Evolutionary conservation across 192 early-diverging fungal species (phyloP).

Genomic region (Kickxella alabastrina): DNA sequence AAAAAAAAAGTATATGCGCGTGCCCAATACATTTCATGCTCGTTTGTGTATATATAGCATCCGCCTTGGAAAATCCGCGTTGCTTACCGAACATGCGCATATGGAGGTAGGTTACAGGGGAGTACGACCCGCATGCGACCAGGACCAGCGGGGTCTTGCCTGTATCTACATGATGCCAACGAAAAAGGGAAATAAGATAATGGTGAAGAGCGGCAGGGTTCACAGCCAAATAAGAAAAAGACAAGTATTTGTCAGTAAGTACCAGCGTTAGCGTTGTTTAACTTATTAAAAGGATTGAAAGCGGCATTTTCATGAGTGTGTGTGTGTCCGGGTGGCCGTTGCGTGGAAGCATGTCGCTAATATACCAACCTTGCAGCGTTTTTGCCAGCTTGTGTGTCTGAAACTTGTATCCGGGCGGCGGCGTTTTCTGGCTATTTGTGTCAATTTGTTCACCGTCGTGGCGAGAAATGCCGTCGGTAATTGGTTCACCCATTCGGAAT

Average conservation of each 20-base stretch:
- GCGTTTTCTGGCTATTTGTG: conserved; percentile 28
- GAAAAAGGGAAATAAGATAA: neutral
- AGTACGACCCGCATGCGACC: conserved; percentile 95
- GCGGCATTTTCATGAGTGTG: too few species aligned
- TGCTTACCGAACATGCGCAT: conserved; percentile 96
- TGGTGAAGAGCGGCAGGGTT: too few species aligned
- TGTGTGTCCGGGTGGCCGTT: too few species aligned
- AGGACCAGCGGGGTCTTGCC: conserved; percentile 74
- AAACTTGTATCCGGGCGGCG: conserved; percentile 49
- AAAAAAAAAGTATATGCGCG: neutral
- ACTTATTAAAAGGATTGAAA: too few species aligned
- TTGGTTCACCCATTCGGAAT: conserved; percentile 40
- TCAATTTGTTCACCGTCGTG: conserved; percentile 17
- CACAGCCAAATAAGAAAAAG: too few species aligned
- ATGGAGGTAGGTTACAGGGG: conserved; percentile 95
- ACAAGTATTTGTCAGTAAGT: too few species aligned
- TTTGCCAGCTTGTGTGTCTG: conserved; percentile 49
- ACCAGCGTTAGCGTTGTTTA: too few species aligned
- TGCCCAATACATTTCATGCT: neutral
- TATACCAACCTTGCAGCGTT: conserved; percentile 34
- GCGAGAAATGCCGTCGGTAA: conserved; percentile 50
- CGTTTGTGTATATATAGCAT: too few species aligned
- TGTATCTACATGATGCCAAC: conserved; percentile 29
- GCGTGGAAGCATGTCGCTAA: too few species aligned
- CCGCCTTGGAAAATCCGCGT: too few species aligned